phyloP scores from a whole-genome alignment of 2,329 filamentous ascomycete species.

The Epichloe typhina region DNA sequence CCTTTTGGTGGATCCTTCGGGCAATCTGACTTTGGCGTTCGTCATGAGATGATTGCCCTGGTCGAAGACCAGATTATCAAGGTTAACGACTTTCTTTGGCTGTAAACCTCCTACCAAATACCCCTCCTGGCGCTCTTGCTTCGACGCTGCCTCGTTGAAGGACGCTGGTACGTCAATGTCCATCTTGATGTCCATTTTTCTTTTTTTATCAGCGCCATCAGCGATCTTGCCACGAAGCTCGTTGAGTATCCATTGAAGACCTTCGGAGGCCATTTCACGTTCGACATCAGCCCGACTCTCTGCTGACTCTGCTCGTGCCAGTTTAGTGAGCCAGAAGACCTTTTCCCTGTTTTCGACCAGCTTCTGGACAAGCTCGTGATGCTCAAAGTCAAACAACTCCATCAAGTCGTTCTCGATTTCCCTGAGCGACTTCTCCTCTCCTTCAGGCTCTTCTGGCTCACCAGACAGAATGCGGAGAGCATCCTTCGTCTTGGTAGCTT shows the following conservation, averaged over 20 bases:
- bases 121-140: conserved; percentile 48
- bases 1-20: conserved; percentile 87
- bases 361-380: conserved; percentile 83
- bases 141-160: conserved; percentile 35
- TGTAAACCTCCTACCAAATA: conserved; percentile 70
- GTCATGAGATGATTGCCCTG: conserved; percentile 99
- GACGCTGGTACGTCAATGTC: conserved; percentile 66
- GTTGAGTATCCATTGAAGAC: conserved; percentile 73
- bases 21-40: conserved; percentile 88
- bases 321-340: conserved; percentile 86
- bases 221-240: conserved; percentile 67
- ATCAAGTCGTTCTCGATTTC: conserved; percentile 98
- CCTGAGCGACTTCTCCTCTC: conserved; percentile 71
- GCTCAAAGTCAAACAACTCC: conserved; percentile 95
- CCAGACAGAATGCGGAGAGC: conserved; percentile 75
- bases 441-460: conserved; percentile 53
- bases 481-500: conserved; percentile 82
- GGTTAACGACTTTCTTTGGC: conserved; percentile 76
- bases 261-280: conserved; percentile 81
- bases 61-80: conserved; percentile 93
- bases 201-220: conserved; percentile 43
- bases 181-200: conserved; percentile 85
- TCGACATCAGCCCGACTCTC: conserved; percentile 67
- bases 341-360: conserved; percentile 87
- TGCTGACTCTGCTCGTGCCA: conserved; percentile 70